Base-by-base conservation (phyloP, 2,329 filamentous ascomycete genomes). In the Penicillium sp. region DNA sequence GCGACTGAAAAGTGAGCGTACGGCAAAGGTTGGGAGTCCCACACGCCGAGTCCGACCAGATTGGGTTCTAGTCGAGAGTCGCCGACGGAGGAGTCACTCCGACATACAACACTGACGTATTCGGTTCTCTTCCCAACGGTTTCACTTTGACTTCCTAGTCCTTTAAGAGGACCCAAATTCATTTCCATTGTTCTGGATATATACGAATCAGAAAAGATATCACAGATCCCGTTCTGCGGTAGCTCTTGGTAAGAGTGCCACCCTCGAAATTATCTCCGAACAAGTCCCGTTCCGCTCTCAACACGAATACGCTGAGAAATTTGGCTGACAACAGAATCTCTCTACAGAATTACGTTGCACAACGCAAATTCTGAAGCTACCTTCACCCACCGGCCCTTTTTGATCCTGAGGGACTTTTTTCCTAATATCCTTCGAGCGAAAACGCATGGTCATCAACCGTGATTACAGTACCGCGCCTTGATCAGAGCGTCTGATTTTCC, bases 261-360 rank as follows among this genome's bases (percentile, higher is more conserved):
- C 14, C n/a, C 8, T 16, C 3, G 16, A 14, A 14, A 13, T n/a
- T 22, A 10, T 19, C 40, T 13, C 40, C 40, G 40, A 8, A 19
- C 40, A 7, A 13, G 40, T 43, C 19, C 19, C 19, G n/a, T 11
- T 22, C 19, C 19, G n/a, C 40, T 22, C 40, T 43, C 58, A 14
- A 46, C 10, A 53, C 55, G 54, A 46, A 52, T 22, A 30, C 26
- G 28, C 55, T 45, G 42, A 60, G 52, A 57, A 54, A 54, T 37
- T 61, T 53, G 35, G 26, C 52, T 57, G 52, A 55, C n/a, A 49
- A 38, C 42, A 38, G n/a, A 37, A 13, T 37, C 35, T 1, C 11
- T 54, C 43, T 26, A 16, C 51, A 61, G 56, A 51, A 13, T n/a
- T 61, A 51, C 54, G 60, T 57, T 42, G 46, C 28, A 60, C 57